Evolutionary conservation across 2,329 filamentous ascomycete species (phyloP).

Genomic region (Aureobasidium melanogenum): DNA sequence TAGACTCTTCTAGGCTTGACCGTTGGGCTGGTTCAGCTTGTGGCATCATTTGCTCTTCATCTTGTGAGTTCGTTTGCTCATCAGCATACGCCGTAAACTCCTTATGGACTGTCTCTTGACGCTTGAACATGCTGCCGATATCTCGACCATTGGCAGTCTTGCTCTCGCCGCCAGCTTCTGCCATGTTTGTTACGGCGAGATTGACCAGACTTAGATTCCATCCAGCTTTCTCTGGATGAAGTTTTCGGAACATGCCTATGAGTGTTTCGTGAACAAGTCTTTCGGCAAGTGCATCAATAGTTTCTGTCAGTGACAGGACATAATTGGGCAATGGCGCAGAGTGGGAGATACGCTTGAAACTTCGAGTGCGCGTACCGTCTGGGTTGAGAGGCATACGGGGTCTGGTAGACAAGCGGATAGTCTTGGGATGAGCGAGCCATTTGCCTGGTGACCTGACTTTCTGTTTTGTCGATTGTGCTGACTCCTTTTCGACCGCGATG

Average conservation of each 20-base stretch:
- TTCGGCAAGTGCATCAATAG: constrained; percentile 53
- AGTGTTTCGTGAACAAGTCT: constrained; percentile 61
- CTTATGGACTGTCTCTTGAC: constrained; percentile 59
- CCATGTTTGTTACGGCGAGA: constrained; percentile 80
- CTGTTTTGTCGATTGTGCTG: background rate
- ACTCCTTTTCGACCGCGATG: background rate
- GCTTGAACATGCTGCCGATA: constrained; percentile 74
- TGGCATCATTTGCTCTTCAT: background rate
- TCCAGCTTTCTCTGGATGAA: constrained; percentile 59
- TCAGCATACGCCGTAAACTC: constrained; percentile 54
- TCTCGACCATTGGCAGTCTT: constrained; percentile 53
- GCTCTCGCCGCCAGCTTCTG: constrained; percentile 34
- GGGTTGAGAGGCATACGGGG: constrained; percentile 46
- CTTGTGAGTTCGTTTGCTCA: background rate
- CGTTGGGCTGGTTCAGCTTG: background rate
- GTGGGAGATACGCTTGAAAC: constrained; percentile 63
- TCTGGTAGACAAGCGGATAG: constrained; percentile 70
- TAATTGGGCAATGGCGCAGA: constrained; percentile 67
- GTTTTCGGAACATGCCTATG: constrained; percentile 61
- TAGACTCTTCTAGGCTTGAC: background rate
- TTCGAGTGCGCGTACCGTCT: constrained; percentile 47
- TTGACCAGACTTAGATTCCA: constrained; percentile 84
- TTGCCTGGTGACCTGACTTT: constrained; percentile 18
- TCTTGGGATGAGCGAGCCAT: constrained; percentile 77
- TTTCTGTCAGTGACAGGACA: constrained; percentile 56